These are phyloP conservation scores for Garcia nutans DNA, from an alignment of 345 rosid genomes.

Conservation along the genomic window DNA sequence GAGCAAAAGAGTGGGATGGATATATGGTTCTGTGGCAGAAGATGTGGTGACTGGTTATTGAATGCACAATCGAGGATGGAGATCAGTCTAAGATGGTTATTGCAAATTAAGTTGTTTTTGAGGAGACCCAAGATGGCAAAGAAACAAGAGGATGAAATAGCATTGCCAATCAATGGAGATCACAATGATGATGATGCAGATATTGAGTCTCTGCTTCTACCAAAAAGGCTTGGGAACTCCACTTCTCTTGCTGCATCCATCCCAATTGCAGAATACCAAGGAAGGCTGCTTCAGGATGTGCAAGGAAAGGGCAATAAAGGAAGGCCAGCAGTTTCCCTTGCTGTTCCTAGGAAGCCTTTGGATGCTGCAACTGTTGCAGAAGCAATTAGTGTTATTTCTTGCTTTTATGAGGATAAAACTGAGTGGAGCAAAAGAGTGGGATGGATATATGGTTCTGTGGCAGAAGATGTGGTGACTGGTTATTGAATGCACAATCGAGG, in stretches of 20 bases:
- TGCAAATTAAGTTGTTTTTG: too few species aligned
- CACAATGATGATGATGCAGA: constrained; percentile 57
- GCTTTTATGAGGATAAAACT: constrained; percentile 77
- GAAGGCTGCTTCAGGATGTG: constrained; percentile 65
- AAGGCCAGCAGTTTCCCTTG: constrained; percentile 74
- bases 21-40: constrained; percentile 78
- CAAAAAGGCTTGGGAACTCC: constrained; percentile 68
- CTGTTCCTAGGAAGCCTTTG: constrained; percentile 75
- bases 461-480: constrained; percentile 83
- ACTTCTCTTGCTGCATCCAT: constrained; percentile 61
- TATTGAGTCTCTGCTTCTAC: constrained; percentile 65
- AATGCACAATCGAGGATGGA: constrained; percentile 90
- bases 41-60: constrained; percentile 80
- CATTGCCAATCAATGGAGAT: constrained; percentile 43
- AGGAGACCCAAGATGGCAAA: constrained; percentile 47
- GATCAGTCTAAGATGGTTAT: constrained; percentile 71
- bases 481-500: constrained; percentile 81
- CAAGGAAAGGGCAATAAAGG: constrained; percentile 58
- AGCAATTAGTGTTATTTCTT: constrained; percentile 73
- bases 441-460: constrained; percentile 82
- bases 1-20: constrained; percentile 85
- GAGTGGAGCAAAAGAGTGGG: constrained; percentile 85
- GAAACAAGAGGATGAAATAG: constrained; percentile 55
- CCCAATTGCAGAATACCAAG: constrained; percentile 75
- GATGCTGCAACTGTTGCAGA: constrained; percentile 85